Conservation (phyloP, 1,284 basidiomycete species). For the Marasmius sp. region DNA sequence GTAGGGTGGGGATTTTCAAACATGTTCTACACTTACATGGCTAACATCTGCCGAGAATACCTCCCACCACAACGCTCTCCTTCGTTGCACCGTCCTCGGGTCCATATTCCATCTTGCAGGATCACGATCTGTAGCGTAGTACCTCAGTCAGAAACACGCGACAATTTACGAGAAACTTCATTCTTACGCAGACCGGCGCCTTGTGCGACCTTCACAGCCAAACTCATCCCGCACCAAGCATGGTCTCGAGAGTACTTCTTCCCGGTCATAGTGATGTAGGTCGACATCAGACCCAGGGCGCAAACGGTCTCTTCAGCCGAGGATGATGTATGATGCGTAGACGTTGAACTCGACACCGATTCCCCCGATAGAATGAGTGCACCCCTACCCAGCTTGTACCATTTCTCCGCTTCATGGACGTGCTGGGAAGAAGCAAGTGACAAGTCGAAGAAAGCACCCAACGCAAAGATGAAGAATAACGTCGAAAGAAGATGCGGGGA, state of each 20-base stretch:
- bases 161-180: not conserved
- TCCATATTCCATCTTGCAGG: slow-evolving; percentile 51
- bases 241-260: slow-evolving; percentile 47
- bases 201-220: slow-evolving; percentile 48
- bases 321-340: slow-evolving; percentile 2
- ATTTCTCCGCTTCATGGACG: not conserved
- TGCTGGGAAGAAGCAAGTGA: slow-evolving; percentile 26
- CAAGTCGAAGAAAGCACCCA: slow-evolving; percentile 53
- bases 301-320: slow-evolving; percentile 41
- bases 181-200: slow-evolving; percentile 35
- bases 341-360: slow-evolving; percentile 18
- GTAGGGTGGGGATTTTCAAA: not conserved
- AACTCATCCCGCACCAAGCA: slow-evolving; percentile 50
- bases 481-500: slow-evolving; percentile 47
- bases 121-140: slow-evolving; percentile 42
- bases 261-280: slow-evolving; percentile 46
- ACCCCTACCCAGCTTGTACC: slow-evolving; percentile 31
- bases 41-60: slow-evolving; percentile 46
- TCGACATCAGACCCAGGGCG: slow-evolving; percentile 53
- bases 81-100: slow-evolving; percentile 40
- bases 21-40: slow-evolving; percentile 31
- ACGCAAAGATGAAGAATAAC: slow-evolving; percentile 50
- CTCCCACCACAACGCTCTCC: slow-evolving; percentile 54
- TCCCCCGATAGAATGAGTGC: slow-evolving; percentile 38
- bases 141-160: not conserved